Base-by-base conservation (phyloP, 352 stramenopile genomes). In the Globisporangium acanthophoron region DNA sequence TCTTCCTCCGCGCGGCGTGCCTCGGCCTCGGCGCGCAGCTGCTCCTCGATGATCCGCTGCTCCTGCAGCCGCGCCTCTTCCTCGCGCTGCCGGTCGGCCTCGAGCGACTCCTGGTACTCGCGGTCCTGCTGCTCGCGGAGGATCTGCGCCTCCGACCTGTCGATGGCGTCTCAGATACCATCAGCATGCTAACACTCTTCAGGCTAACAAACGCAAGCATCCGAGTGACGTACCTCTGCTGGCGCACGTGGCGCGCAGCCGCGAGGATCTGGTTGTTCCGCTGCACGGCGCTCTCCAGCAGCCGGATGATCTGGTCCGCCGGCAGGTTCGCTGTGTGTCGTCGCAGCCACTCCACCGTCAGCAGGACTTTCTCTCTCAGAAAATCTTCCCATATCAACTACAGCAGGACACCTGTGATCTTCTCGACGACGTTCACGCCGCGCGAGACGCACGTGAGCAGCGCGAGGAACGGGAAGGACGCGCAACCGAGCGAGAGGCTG, bases 41-140 rank as follows among this genome's bases (percentile, higher is more conserved):
- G 52, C 35, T 69, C 63, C 53, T 80, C 69, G 6, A 78, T 62
- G 20, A 75, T 69, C 4, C 63, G 69, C 54, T 85, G 67, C 33
- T 74, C 79, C 20, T 86, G 64, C 29, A 80, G 68, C 8, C 69
- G 70, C 21, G 58, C 65, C 21, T 77, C 68, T 64, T 90, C 70
- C 54, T 88, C 77, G 46, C 85, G 80, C 60, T 81, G 74, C 52
- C 94, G 90, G 72, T 98, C 94, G 9, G 88, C 90, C 48, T 83
- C 76, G 7, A 98, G 73, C 5, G 94, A 91, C 64, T 97, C 80
- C 65, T 97, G 82, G 61, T 97, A 98, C 71, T 98, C 94, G 29
- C 62, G 65, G 75, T 98, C 92, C 67, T 98, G 94, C 61, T 98
- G 88, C 59, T 96, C 78, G 1, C 94, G 85, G 5, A 98, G 69